phyloP scores from a whole-genome alignment of 2,329 filamentous ascomycete genomes.

The Cryphonectria radicalis region DNA sequence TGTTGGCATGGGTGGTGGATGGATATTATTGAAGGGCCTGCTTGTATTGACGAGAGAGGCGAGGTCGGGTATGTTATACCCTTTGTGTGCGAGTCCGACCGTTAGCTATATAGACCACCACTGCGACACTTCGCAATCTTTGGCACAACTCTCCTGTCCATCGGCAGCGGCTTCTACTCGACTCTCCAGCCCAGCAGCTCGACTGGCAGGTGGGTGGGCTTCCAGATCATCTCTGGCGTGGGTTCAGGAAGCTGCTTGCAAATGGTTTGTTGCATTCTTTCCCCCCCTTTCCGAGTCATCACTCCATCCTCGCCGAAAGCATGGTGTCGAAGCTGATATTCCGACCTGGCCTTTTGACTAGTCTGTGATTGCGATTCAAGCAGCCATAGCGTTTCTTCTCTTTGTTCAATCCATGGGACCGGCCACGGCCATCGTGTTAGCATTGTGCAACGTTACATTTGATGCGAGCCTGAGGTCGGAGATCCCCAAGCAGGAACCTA shows the following conservation, averaged over 20 bases:
- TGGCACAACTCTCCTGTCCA: not conserved
- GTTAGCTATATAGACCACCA: too few species aligned
- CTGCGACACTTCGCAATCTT: too few species aligned
- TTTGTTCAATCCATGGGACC: slow-evolving; percentile 16
- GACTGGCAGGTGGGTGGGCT: slow-evolving; percentile 8
- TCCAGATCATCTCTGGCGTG: slow-evolving; percentile 10
- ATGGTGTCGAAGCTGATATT: too few species aligned
- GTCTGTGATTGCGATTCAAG: not conserved
- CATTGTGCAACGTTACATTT: slow-evolving; percentile 37
- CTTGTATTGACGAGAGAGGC: not conserved
- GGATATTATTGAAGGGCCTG: not conserved
- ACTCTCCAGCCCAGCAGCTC: not conserved
- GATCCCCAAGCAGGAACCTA: not conserved
- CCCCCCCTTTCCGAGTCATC: too few species aligned
- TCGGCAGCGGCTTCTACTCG: not conserved
- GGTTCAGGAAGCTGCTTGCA: slow-evolving; percentile 9
- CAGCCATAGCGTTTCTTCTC: slow-evolving; percentile 19
- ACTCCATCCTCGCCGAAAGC: too few species aligned
- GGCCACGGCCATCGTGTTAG: slow-evolving; percentile 17
- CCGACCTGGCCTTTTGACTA: too few species aligned
- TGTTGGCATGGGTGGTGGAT: slow-evolving; percentile 23
- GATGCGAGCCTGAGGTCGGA: slow-evolving; percentile 25
- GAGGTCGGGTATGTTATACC: not conserved
- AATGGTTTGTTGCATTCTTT: not conserved
- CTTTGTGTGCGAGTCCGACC: too few species aligned